A percentile compares a stretch with the other conserved stretches of the same genome.
Evolutionary conservation across 495 filamentous ascomycete species (phyloP).

Genomic region (Penicillium bovifimosum): DNA sequence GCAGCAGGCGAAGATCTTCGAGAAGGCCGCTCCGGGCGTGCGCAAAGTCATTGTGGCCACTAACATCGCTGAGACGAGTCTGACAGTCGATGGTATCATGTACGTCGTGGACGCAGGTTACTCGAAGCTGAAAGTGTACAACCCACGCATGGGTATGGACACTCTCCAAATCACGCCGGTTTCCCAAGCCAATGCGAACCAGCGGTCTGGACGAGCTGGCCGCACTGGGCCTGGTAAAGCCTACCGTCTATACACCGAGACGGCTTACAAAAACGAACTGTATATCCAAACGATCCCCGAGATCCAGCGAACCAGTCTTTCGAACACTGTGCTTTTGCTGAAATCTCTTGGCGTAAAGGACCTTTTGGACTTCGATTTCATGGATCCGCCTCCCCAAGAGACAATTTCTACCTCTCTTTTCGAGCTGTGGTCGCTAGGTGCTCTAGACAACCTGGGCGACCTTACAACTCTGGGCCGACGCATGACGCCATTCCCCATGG

Average conservation of each 20-base stretch:
- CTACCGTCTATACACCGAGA: slow-evolving; percentile 90
- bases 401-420: slow-evolving; percentile 96
- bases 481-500: slow-evolving; percentile 98
- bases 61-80: slow-evolving; percentile 96
- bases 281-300: slow-evolving; percentile 98
- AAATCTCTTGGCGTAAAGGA: slow-evolving; percentile 95
- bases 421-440: slow-evolving; percentile 95
- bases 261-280: slow-evolving; percentile 91
- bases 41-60: slow-evolving; percentile 98
- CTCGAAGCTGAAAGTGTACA: slow-evolving; percentile 98
- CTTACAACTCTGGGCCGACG: slow-evolving; percentile 79
- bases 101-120: slow-evolving; percentile 96
- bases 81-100: slow-evolving; percentile 99
- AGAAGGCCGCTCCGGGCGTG: slow-evolving; percentile 81
- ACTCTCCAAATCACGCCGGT: slow-evolving; percentile 97
- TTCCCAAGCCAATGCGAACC: slow-evolving; percentile 91
- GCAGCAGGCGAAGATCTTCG: slow-evolving; percentile 95
- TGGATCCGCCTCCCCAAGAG: slow-evolving; percentile 98
- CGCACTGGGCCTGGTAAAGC: slow-evolving; percentile 95
- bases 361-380: slow-evolving; percentile 95
- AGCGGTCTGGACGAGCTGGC: slow-evolving; percentile 89
- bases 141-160: slow-evolving; percentile 98
- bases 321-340: slow-evolving; percentile 88
- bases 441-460: slow-evolving; percentile 88
- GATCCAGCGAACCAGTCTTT: slow-evolving; percentile 93